Evolutionary conservation across 2,329 filamentous ascomycete genomes (phyloP).

Genomic region (Fusarium floridanum): DNA sequence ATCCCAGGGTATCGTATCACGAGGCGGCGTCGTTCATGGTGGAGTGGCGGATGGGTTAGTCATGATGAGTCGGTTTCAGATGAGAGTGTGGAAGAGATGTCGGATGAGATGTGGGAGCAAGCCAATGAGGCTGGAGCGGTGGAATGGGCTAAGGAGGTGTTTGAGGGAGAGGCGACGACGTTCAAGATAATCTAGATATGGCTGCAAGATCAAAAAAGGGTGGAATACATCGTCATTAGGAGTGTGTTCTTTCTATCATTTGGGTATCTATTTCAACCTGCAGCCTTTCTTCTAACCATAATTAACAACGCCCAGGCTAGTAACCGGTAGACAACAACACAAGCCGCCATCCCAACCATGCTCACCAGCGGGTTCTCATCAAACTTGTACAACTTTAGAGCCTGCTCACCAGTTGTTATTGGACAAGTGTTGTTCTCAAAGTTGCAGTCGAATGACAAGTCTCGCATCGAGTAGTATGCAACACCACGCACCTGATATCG

Average conservation of each 20-base stretch:
- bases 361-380: conserved; percentile 72
- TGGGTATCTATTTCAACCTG: not conserved
- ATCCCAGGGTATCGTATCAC: not conserved
- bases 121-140: not conserved
- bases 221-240: too few relatives aligned
- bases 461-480: conserved; percentile 73
- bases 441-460: conserved; percentile 73
- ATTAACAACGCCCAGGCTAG: conserved; percentile 72
- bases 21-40: not conserved
- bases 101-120: not conserved
- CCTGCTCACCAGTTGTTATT: conserved; percentile 75
- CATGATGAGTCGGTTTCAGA: not conserved
- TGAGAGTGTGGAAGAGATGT: not conserved
- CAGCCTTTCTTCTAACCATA: conserved; percentile 54
- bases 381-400: conserved; percentile 75
- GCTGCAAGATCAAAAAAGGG: too few relatives aligned
- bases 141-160: not conserved
- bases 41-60: not conserved
- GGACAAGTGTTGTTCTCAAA: conserved; percentile 70
- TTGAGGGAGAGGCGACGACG: not conserved
- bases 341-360: conserved; percentile 72
- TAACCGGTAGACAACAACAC: conserved; percentile 74
- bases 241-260: not conserved
- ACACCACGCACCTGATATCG: conserved; percentile 78
- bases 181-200: not conserved